phyloP scores from a whole-genome alignment of 495 filamentous ascomycete species.

The Alectoria sarmentosa region DNA sequence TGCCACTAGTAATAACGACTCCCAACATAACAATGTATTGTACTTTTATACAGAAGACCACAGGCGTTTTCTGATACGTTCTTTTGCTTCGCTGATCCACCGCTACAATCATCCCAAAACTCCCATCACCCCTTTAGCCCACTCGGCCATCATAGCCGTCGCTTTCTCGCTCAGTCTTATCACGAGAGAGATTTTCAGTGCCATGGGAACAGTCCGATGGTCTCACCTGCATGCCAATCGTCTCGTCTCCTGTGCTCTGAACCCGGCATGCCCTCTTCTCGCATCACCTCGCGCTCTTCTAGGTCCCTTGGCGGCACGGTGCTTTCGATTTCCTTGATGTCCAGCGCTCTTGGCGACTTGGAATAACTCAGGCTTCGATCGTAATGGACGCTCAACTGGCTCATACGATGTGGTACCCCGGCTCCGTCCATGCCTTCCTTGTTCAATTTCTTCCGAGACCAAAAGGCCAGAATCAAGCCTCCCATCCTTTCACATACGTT shows the following conservation, averaged over 20 bases:
- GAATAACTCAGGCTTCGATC: neutral
- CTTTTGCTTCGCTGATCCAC: neutral
- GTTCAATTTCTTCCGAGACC: neutral
- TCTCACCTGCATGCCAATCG: neutral
- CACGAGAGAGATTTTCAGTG: neutral
- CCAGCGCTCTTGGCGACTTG: neutral
- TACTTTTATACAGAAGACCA: too few species aligned
- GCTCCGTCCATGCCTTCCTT: neutral
- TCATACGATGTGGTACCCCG: neutral
- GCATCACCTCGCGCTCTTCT: neutral
- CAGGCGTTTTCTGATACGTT: too few species aligned
- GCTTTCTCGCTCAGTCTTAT: neutral
- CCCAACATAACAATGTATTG: too few species aligned
- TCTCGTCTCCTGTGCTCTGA: neutral
- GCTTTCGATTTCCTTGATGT: neutral
- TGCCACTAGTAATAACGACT: too few species aligned
- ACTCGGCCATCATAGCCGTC: neutral
- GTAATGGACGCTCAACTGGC: neutral
- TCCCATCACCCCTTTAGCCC: neutral
- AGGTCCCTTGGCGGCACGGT: neutral
- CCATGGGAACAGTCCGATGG: neutral
- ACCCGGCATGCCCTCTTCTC: neutral
- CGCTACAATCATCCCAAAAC: neutral
- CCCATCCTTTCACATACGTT: neutral
- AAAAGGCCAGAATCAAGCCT: neutral